Percentiles rank a stretch among this genome's conserved stretches.
Evolutionary conservation across 768 basidiomycete genomes (phyloP).

Genomic region (Kwoniella pini): DNA sequence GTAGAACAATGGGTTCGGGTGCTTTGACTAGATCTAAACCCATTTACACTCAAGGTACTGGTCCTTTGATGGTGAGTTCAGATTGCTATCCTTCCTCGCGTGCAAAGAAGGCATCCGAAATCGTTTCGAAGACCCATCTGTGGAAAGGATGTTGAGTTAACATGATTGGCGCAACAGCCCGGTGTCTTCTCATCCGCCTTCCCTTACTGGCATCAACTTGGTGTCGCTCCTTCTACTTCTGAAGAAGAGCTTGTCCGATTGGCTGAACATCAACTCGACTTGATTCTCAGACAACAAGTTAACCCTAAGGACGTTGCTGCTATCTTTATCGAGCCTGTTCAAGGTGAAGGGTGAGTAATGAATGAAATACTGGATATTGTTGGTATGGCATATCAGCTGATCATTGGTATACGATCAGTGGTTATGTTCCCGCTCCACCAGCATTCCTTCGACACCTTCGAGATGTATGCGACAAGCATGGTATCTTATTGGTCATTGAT

Average conservation of each 20-base stretch:
- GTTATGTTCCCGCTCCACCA: constrained; percentile 83
- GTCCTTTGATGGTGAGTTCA: constrained; percentile 74
- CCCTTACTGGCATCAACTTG: constrained; percentile 90
- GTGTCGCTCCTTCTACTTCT: constrained; percentile 62
- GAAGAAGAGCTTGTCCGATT: constrained; percentile 63
- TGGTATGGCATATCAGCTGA: constrained; percentile 65
- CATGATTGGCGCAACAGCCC: constrained; percentile 5
- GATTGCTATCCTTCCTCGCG: too few relatives aligned
- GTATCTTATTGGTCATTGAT: constrained; percentile 66
- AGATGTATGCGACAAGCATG: constrained; percentile 80
- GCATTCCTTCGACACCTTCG: constrained; percentile 78
- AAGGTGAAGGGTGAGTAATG: constrained; percentile 71
- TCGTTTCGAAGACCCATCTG: too few relatives aligned
- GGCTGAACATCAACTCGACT: constrained; percentile 77
- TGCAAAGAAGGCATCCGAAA: too few relatives aligned
- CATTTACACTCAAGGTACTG: constrained; percentile 74
- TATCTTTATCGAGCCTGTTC: constrained; percentile 87
- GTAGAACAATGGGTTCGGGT: constrained; percentile 90
- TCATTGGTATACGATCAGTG: constrained; percentile 64
- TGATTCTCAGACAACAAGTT: constrained; percentile 76
- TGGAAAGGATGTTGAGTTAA: not conserved
- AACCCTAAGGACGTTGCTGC: constrained; percentile 84
- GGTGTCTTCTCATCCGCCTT: constrained; percentile 72
- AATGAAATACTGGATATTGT: constrained; percentile 54
- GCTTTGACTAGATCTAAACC: constrained; percentile 93